Base-by-base conservation (phyloP, 202 grass and related monocot species). In the Eragrostis tef region DNA sequence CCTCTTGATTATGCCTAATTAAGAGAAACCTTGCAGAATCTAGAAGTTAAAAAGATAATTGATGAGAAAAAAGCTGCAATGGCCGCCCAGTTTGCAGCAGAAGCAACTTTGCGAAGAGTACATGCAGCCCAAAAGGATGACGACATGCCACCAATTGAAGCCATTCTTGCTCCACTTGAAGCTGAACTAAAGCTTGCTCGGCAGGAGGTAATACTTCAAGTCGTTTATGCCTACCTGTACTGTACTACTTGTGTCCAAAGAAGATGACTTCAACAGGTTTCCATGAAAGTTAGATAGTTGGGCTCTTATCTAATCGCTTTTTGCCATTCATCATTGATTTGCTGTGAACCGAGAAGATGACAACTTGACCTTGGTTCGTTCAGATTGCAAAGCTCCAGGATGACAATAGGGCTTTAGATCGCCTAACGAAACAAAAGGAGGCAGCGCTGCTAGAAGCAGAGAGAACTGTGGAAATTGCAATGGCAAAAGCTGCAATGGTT, bases 101-200 rank as follows among this genome's bases (percentile, higher is more conserved):
- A 99, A 86, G 96, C 96, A 69, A 96, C 93, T 42, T 83, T 99
- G 72, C 92, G 96, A 90, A 99, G 96, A 84, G 96, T 99, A 39
- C 96, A 99, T 88, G 83, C 89, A 56, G 90, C 88, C n/a, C 92
- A 99, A 84, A 99, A 93, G 72, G 96, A 96, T 79, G 96, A 99
- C 79, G 96, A 99, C 66, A 96, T 93, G 85, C 96, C 96, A 13
- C 96, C 96, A 43, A 99, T 99, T 79, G 96, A 99, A 89, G 93
- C 96, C 50, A 99, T 99, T 92, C 92, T 99, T 74, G 96, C 96
- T 79, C 96, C 96, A 15, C 90, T 99, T 60, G 96, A 99, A 79
- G 96, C 96, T 57, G 96, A 99, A 79, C 65, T 96, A 76, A 99
- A 96, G 78, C 84, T 99, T 62, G 52, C 96, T 51, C 85, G 93